Percentiles rank a stretch among this genome's conserved stretches.
These are phyloP conservation scores for Xylaria intraflava DNA, from an alignment of 495 filamentous ascomycete species.

Conservation along the genomic window DNA sequence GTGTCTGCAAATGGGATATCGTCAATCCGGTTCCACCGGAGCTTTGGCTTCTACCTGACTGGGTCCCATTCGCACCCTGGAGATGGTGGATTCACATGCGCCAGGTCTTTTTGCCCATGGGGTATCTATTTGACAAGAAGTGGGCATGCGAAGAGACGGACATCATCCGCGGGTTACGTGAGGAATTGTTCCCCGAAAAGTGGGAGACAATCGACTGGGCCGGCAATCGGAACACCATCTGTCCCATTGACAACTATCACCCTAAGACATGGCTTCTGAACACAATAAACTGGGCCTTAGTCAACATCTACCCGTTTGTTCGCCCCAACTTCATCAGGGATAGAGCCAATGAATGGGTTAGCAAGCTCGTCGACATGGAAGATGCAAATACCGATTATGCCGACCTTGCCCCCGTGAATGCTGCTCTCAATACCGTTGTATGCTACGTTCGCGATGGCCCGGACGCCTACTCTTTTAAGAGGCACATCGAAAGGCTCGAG, in stretches of 20 bases:
- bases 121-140: constrained; percentile 75
- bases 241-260: constrained; percentile 78
- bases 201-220: constrained; percentile 73
- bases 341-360: constrained; percentile 66
- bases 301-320: constrained; percentile 71
- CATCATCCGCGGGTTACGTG: constrained; percentile 60
- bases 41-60: constrained; percentile 91
- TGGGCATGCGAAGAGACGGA: constrained; percentile 67
- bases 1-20: constrained; percentile 80
- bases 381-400: constrained; percentile 87
- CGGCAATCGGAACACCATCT: constrained; percentile 74
- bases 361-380: constrained; percentile 72
- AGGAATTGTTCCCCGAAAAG: constrained; percentile 79
- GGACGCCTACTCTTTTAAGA: constrained; percentile 63
- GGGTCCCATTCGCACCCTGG: constrained; percentile 93
- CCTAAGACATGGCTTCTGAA: constrained; percentile 83
- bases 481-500: constrained; percentile 70
- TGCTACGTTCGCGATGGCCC: constrained; percentile 82
- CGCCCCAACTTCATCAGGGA: constrained; percentile 51
- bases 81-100: constrained; percentile 99
- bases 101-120: constrained; percentile 86
- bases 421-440: constrained; percentile 75
- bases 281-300: constrained; percentile 64
- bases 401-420: constrained; percentile 82
- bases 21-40: constrained; percentile 93